Base-by-base conservation (phyloP, 495 filamentous ascomycete species). In the Aspergillus olivimuriae region DNA sequence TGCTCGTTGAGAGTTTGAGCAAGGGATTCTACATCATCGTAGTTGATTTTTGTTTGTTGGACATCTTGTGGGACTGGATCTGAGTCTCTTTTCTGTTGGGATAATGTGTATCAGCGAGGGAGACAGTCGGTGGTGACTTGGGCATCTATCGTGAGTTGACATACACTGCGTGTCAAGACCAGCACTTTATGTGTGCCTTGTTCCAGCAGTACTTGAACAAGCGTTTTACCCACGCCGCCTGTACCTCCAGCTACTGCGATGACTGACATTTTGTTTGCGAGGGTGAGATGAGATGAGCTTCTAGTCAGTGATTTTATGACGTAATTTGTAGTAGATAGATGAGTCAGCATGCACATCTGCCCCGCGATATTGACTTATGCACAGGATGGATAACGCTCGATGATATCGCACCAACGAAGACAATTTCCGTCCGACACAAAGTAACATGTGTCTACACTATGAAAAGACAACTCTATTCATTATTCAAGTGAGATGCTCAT, bases 161-260 rank as follows among this genome's bases (percentile, higher is more conserved):
- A 35, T 40, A 47, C 53, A 43, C 44, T 65, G 53, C 75, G 63
- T 24, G 65, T 66, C 16, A 79, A 41, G 12, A 78, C 55, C 12
- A 70, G 56, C 10, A 76, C 58, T 16, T 68, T 32, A 43, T 74
- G 62, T 41, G 67, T 66, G 4, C 58, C 34, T 4, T 60, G 51
- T 9, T 64, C 48, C 0, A 57, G 12, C 26, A 79, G 39, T 30
- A 46, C 66, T 9, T 77, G 73, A 17, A 78, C 67, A 34, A 80
- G 58, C 11, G 72, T 69, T 36, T 65, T 66, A 5, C 76, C 76
- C 14, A 80, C 53, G 18, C 61, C 65, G 7, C 73, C 74, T 20
- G 71, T 74, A 6, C 76, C 75, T 17, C 76, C 76, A 24, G 76
- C 74, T 20, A 80, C 65, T 11, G 74, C 75, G 40, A 80, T 56